A percentile compares a stretch with the other conserved stretches of the same genome.
phyloP scores from a whole-genome alignment of 805 yeast genomes.

The Groenewaldozyma salmanticensis region DNA sequence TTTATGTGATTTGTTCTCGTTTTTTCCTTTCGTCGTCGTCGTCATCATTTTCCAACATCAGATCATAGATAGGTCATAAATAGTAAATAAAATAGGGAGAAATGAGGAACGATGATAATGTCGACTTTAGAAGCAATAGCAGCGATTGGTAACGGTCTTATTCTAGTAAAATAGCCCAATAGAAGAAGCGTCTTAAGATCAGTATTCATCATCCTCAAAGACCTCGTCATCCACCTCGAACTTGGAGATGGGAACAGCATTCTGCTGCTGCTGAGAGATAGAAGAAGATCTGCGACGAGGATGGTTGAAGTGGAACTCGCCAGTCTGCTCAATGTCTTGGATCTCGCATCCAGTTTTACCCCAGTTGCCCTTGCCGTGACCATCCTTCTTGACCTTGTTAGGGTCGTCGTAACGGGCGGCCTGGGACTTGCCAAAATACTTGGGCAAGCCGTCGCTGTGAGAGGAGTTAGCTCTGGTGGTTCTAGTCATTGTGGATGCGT shows the following conservation, averaged over 20 bases:
- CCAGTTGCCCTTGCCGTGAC: constrained; percentile 85
- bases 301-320: constrained; percentile 36
- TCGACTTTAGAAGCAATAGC: background rate
- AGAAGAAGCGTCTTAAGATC: background rate
- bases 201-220: constrained; percentile 15
- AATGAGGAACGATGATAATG: background rate
- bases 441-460: constrained; percentile 28
- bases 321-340: constrained; percentile 49
- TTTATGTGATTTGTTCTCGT: too few species aligned
- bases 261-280: constrained; percentile 13
- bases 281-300: constrained; percentile 30
- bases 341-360: constrained; percentile 75
- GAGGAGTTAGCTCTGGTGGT: constrained; percentile 13
- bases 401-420: constrained; percentile 53
- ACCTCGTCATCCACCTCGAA: constrained; percentile 17
- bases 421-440: constrained; percentile 75
- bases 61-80: too few species aligned
- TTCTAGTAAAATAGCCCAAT: background rate
- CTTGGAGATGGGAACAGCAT: constrained; percentile 11
- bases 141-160: background rate
- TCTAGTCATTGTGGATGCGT: constrained; percentile 14
- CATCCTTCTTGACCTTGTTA: constrained; percentile 67
- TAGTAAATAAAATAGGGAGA: too few species aligned
- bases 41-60: too few species aligned
- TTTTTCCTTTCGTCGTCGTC: too few species aligned